phyloP scores from a whole-genome alignment of 1,139 yeast genomes.

The Wickerhamomyces sp. region DNA sequence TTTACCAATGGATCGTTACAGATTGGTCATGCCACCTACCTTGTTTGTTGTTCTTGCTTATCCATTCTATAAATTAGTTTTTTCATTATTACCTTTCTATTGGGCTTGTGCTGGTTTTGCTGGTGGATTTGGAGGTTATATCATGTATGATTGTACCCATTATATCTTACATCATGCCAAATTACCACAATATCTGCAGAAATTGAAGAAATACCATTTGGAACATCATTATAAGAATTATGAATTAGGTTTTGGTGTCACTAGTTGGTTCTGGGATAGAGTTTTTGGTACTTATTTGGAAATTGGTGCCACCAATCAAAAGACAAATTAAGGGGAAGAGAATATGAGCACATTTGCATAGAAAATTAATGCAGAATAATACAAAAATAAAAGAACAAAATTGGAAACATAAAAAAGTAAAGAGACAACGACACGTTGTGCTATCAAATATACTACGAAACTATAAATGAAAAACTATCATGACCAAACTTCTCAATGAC shows the following conservation, averaged over 20 bases:
- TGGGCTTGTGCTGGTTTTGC: slow-evolving; percentile 73
- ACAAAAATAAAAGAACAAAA: neutral
- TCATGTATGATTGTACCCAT: slow-evolving; percentile 86
- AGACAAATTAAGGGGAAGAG: slow-evolving; percentile 1
- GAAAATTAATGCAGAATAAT: no score
- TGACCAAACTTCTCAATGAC: neutral
- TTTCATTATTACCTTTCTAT: slow-evolving; percentile 50
- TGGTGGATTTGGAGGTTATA: slow-evolving; percentile 93
- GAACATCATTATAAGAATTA: slow-evolving; percentile 98
- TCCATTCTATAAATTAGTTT: slow-evolving; percentile 61
- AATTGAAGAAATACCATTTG: slow-evolving; percentile 80
- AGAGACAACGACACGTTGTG: neutral
- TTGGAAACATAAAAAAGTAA: neutral
- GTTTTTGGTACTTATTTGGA: slow-evolving; percentile 71
- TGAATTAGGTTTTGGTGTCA: slow-evolving; percentile 94
- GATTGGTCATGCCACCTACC: slow-evolving; percentile 96
- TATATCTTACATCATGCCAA: slow-evolving; percentile 82
- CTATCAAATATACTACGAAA: neutral
- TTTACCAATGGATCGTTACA: slow-evolving; percentile 90
- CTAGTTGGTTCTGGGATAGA: slow-evolving; percentile 88
- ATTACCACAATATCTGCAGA: slow-evolving; percentile 72
- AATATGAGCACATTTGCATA: neutral
- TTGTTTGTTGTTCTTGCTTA: slow-evolving; percentile 53
- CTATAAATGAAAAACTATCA: neutral
- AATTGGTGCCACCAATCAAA: slow-evolving; percentile 23